These are phyloP conservation scores for Detonula confervacea DNA, from an alignment of 352 stramenopile genomes.

Conservation along the genomic window DNA sequence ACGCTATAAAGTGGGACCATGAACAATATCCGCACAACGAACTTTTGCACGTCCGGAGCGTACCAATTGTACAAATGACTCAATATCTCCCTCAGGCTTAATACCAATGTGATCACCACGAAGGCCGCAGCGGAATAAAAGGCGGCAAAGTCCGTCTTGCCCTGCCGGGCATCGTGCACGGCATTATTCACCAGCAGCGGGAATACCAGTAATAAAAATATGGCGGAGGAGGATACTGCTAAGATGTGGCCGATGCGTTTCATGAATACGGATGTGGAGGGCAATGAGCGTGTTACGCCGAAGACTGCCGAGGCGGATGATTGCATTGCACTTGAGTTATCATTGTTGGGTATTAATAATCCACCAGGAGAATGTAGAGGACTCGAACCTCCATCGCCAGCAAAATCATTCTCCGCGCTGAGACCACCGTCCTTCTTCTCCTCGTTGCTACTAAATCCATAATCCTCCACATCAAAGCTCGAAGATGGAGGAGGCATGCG, in stretches of 20 bases:
- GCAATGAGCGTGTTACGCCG: constrained; percentile 6
- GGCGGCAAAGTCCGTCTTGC: constrained; percentile 61
- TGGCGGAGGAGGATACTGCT: constrained; percentile 34
- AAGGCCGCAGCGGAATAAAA: constrained; percentile 77
- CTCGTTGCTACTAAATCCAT: too few species aligned
- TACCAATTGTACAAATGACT: constrained; percentile 78
- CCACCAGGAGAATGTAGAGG: too few species aligned
- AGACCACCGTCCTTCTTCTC: too few species aligned
- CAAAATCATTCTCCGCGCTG: too few species aligned
- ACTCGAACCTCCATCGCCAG: too few species aligned
- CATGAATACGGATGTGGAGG: constrained; percentile 30
- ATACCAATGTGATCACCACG: constrained; percentile 79
- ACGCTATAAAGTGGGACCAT: constrained; percentile 96
- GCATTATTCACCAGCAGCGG: constrained; percentile 37
- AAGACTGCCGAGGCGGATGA: neutral
- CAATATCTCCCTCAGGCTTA: constrained; percentile 78
- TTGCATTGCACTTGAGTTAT: too few species aligned
- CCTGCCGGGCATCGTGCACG: constrained; percentile 27
- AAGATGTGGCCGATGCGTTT: constrained; percentile 19
- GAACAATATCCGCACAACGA: constrained; percentile 95
- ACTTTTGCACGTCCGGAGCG: constrained; percentile 73
- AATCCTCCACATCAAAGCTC: too few species aligned
- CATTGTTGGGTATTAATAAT: too few species aligned
- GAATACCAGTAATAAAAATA: constrained; percentile 49
- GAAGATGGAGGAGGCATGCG: too few species aligned